Conservation (phyloP, 2,329 filamentous ascomycete species). For the Fusarium sp. region DNA sequence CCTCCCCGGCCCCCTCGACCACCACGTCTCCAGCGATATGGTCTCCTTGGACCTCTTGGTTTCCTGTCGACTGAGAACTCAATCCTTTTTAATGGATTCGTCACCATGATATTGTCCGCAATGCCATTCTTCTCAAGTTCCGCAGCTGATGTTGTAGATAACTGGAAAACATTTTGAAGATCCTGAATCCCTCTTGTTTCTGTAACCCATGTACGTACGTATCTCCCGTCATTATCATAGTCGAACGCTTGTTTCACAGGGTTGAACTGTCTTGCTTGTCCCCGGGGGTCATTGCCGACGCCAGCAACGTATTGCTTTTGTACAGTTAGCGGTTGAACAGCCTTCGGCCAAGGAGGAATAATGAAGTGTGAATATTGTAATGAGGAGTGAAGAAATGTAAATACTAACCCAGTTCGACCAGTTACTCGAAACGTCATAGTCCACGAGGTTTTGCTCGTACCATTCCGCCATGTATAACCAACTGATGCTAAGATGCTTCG, state of each 20-base stretch:
- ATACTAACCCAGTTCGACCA: constrained; percentile 78
- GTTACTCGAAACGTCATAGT: constrained; percentile 79
- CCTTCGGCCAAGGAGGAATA: not conserved
- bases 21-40: constrained; percentile 44
- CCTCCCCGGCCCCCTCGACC: constrained; percentile 37
- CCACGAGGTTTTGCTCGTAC: constrained; percentile 80
- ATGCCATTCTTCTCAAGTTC: constrained; percentile 69
- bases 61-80: constrained; percentile 69
- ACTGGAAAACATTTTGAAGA: constrained; percentile 73
- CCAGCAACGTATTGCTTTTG: constrained; percentile 74
- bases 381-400: too few relatives aligned
- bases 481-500: too few relatives aligned
- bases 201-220: constrained; percentile 78
- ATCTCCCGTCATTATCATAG: constrained; percentile 76
- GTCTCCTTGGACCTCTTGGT: constrained; percentile 47
- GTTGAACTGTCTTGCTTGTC: constrained; percentile 80
- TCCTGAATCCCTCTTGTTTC: constrained; percentile 69
- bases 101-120: constrained; percentile 70
- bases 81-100: constrained; percentile 73
- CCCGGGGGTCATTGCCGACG: constrained; percentile 81
- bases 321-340: not conserved
- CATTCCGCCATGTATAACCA: too few relatives aligned
- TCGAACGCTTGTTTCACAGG: constrained; percentile 83
- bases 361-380: too few relatives aligned
- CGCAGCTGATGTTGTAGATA: constrained; percentile 71